Conservation (phyloP, 345 rosid genomes). For the Arabidopsis suecica region DNA sequence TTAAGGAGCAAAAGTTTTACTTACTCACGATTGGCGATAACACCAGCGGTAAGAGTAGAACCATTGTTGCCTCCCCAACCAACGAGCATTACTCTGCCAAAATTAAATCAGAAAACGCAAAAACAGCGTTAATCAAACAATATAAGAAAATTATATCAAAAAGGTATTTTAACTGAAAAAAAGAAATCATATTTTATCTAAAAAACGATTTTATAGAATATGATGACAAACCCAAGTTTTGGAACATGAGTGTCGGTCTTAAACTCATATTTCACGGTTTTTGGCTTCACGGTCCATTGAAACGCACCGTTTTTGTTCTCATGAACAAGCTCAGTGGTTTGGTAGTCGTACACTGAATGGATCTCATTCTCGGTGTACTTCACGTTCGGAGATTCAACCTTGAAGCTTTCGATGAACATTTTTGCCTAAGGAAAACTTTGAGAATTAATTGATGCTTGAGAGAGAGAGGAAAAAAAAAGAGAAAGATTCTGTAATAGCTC, state of each 20-base stretch:
- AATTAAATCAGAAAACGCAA: not conserved
- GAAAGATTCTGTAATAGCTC: not conserved
- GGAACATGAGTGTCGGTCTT: constrained; percentile 79
- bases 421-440: constrained; percentile 17
- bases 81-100: constrained; percentile 86
- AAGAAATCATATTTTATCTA: not conserved
- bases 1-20: constrained; percentile 35
- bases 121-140: not conserved
- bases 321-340: constrained; percentile 94
- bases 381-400: constrained; percentile 89
- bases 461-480: not conserved
- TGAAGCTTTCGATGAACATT: constrained; percentile 88
- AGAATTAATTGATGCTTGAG: constrained; percentile 2
- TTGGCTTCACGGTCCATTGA: constrained; percentile 92
- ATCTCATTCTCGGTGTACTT: constrained; percentile 85
- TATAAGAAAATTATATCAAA: not conserved
- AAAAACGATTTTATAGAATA: not conserved
- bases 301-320: constrained; percentile 78
- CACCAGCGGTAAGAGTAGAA: constrained; percentile 86
- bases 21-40: constrained; percentile 92
- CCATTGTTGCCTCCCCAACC: constrained; percentile 99
- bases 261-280: constrained; percentile 85
- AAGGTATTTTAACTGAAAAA: not conserved
- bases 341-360: constrained; percentile 81
- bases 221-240: constrained; percentile 73